Percentiles rank a stretch among this genome's conserved stretches.
These are phyloP conservation scores for Aspergillus taichungensis DNA, from an alignment of 495 filamentous ascomycete genomes.

Conservation along the genomic window DNA sequence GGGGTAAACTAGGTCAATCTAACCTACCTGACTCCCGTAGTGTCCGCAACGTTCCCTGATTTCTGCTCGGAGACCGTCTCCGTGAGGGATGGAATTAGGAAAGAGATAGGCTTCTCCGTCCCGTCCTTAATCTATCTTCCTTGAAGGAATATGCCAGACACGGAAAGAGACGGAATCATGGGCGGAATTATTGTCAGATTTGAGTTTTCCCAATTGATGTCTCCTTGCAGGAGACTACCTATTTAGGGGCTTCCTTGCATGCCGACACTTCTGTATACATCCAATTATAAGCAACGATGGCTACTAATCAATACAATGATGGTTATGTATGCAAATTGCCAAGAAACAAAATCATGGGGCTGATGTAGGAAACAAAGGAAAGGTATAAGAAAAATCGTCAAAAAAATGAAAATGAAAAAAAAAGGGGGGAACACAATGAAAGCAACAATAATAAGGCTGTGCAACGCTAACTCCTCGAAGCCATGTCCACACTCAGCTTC, in stretches of 20 bases:
- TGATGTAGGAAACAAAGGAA: conserved; percentile 1
- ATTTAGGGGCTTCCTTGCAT: conserved; percentile 5
- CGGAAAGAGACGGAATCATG: no score
- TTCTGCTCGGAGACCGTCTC: no score
- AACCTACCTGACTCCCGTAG: no score
- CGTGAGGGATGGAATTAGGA: no score
- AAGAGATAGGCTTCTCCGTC: no score
- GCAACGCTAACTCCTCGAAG: conserved; percentile 9
- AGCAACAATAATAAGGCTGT: neutral
- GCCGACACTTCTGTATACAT: conserved; percentile 7
- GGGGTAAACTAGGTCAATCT: no score
- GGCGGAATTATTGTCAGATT: no score
- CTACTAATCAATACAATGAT: neutral
- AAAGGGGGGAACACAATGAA: conserved; percentile 3
- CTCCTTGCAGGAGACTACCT: conserved; percentile 4
- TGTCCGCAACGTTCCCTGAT: no score
- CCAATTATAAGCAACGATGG: conserved; percentile 9
- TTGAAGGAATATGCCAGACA: no score
- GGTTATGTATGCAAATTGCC: conserved; percentile 8
- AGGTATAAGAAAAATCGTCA: conserved; percentile 2
- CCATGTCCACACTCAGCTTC: conserved; percentile 1
- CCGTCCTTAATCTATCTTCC: no score
- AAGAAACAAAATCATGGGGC: conserved; percentile 2
- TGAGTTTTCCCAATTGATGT: neutral
- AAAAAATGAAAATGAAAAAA: conserved; percentile 2